Percentiles rank a stretch among this genome's conserved stretches.
These are phyloP conservation scores for Podaxis sp. DNA, from an alignment of 768 basidiomycete genomes.

Conservation along the genomic window DNA sequence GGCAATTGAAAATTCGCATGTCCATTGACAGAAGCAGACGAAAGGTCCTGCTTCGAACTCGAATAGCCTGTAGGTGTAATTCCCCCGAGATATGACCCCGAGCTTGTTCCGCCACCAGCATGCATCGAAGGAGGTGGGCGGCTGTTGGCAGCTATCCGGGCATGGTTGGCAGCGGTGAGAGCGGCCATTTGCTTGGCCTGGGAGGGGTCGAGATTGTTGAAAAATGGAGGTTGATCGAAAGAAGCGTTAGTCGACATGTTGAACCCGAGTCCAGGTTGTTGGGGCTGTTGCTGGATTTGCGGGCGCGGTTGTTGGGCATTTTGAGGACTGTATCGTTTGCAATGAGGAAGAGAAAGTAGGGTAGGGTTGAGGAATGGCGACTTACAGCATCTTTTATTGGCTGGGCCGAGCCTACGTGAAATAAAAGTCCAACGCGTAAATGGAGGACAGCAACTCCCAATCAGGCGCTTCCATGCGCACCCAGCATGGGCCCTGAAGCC, in stretches of 20 bases:
- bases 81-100: slow-evolving; percentile 67
- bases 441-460: not conserved
- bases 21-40: slow-evolving; percentile 27
- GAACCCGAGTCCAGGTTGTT: slow-evolving; percentile 26
- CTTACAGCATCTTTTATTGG: slow-evolving; percentile 29
- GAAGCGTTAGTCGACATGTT: slow-evolving; percentile 26
- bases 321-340: slow-evolving; percentile 26
- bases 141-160: slow-evolving; percentile 54
- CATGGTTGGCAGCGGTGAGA: slow-evolving; percentile 58
- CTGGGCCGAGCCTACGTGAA: slow-evolving; percentile 8
- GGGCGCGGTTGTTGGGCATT: slow-evolving; percentile 31
- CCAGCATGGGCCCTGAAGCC: slow-evolving; percentile 2
- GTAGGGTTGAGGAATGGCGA: slow-evolving; percentile 11
- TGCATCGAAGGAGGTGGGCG: slow-evolving; percentile 28
- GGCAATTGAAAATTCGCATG: slow-evolving; percentile 44
- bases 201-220: slow-evolving; percentile 57
- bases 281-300: slow-evolving; percentile 23
- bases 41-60: slow-evolving; percentile 40
- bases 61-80: slow-evolving; percentile 40
- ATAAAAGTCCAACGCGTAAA: slow-evolving; percentile 9
- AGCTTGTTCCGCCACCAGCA: slow-evolving; percentile 53
- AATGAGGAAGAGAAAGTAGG: slow-evolving; percentile 12
- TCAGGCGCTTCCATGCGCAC: slow-evolving; percentile 10
- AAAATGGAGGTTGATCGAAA: slow-evolving; percentile 34
- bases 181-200: slow-evolving; percentile 80